Conservation (phyloP, 805 yeast species). For the Wickerhamiella musiphila region DNA sequence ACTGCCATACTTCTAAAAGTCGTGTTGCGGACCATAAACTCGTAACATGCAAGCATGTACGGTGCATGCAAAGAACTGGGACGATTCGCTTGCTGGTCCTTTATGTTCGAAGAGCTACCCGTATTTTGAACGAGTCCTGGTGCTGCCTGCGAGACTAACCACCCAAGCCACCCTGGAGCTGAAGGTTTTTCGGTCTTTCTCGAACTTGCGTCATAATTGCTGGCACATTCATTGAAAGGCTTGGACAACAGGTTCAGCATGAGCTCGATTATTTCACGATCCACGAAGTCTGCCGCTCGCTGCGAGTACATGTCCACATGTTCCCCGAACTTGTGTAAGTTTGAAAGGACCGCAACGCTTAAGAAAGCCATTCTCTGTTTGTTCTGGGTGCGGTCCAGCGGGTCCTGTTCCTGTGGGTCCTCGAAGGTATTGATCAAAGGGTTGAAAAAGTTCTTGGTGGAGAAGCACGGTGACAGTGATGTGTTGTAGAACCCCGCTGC, state of each 20-base stretch:
- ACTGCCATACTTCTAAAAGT: constrained; percentile 19
- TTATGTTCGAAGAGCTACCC: too few relatives aligned
- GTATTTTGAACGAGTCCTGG: too few relatives aligned
- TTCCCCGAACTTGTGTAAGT: constrained; percentile 22
- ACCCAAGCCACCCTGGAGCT: constrained; percentile 6
- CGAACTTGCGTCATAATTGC: not conserved
- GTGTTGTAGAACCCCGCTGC: constrained; percentile 22
- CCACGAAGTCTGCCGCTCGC: constrained; percentile 24
- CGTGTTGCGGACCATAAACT: constrained; percentile 22
- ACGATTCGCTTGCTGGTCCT: not conserved
- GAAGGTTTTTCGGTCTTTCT: constrained; percentile 3
- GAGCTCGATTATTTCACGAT: too few relatives aligned
- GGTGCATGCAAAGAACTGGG: constrained; percentile 7
- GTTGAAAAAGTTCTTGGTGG: constrained; percentile 23
- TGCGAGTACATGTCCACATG: constrained; percentile 21
- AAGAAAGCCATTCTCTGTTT: constrained; percentile 17
- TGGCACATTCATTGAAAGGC: too few relatives aligned
- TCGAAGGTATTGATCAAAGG: constrained; percentile 21
- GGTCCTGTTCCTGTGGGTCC: constrained; percentile 14
- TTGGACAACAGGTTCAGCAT: too few relatives aligned
- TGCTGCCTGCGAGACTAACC: not conserved
- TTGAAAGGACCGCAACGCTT: constrained; percentile 23
- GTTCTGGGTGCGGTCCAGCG: constrained; percentile 14
- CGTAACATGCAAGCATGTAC: constrained; percentile 18
- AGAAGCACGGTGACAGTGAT: constrained; percentile 19